A percentile compares a stretch with the other conserved stretches of the same genome.
Conservation (phyloP, 805 yeast genomes). For the Metschnikowia hibisci region DNA sequence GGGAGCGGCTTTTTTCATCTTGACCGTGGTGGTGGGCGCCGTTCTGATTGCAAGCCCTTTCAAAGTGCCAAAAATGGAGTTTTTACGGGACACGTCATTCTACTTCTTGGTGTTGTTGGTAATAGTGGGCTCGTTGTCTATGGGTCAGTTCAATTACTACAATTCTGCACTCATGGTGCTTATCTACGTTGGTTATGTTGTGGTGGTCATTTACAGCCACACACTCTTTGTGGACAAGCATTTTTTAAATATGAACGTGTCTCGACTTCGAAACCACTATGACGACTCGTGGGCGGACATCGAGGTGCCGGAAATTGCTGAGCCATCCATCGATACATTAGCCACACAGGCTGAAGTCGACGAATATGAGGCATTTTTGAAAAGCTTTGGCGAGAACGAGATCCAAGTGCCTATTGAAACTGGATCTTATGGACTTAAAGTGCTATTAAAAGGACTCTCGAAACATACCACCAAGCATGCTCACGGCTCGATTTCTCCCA, state of each 20-base stretch:
- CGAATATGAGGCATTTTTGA: conserved; percentile 14
- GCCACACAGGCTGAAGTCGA: conserved; percentile 10
- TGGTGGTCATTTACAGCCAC: conserved; percentile 34
- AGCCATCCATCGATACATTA: conserved; percentile 11
- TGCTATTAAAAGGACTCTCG: conserved; percentile 30
- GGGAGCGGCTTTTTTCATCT: conserved; percentile 83
- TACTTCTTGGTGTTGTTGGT: conserved; percentile 50
- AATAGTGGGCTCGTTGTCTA: conserved; percentile 49
- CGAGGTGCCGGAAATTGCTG: conserved; percentile 1
- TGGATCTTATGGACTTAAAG: conserved; percentile 33
- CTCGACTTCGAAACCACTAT: conserved; percentile 14
- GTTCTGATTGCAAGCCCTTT: conserved; percentile 69
- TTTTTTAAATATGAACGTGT: conserved; percentile 4
- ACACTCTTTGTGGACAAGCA: conserved; percentile 10
- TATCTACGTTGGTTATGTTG: conserved; percentile 57
- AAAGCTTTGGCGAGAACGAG: conserved; percentile 10
- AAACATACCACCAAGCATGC: conserved; percentile 19
- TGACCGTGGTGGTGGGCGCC: conserved; percentile 74
- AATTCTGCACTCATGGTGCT: conserved; percentile 57
- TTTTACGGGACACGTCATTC: conserved; percentile 58
- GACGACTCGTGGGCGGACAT: conserved; percentile 6
- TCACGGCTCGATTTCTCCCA: conserved; percentile 1
- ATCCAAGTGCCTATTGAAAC: conserved; percentile 16
- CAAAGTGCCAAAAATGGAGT: conserved; percentile 47
- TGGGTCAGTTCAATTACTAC: conserved; percentile 49